Percentiles rank a stretch among this genome's conserved stretches.
These are phyloP conservation scores for Porpolomopsis calyptriformis DNA, from an alignment of 768 basidiomycete species.

Conservation along the genomic window DNA sequence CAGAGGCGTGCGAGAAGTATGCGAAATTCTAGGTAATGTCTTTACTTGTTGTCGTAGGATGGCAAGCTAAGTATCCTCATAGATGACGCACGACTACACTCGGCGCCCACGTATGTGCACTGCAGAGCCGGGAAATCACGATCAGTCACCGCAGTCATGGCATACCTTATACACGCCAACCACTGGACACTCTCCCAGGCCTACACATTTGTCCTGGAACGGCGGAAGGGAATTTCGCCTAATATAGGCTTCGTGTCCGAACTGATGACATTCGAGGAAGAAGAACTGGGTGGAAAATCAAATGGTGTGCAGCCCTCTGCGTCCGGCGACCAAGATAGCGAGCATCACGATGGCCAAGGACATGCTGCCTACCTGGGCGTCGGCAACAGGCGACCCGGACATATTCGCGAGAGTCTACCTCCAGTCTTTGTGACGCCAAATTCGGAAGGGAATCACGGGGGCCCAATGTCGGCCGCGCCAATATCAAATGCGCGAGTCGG, in stretches of 20 bases:
- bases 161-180: constrained; percentile 93
- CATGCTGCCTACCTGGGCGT: constrained; percentile 25
- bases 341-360: constrained; percentile 14
- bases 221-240: constrained; percentile 89
- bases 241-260: constrained; percentile 98
- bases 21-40: constrained; percentile 71
- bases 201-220: constrained; percentile 84
- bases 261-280: constrained; percentile 92
- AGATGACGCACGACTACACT: constrained; percentile 91
- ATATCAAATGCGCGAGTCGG: constrained; percentile 40
- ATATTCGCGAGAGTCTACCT: constrained; percentile 68
- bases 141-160: constrained; percentile 93
- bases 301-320: constrained; percentile 47
- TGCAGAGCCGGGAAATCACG: constrained; percentile 95
- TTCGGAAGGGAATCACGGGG: constrained; percentile 20
- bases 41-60: neutral
- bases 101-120: constrained; percentile 86
- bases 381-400: constrained; percentile 42
- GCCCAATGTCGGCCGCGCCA: constrained; percentile 29
- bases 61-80: neutral
- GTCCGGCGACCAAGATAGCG: constrained; percentile 13
- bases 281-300: constrained; percentile 71
- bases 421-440: constrained; percentile 32
- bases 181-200: constrained; percentile 92
- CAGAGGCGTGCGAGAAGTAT: constrained; percentile 72